These are phyloP conservation scores for Chrysoporthe austroafricana DNA, from an alignment of 2,329 filamentous ascomycete genomes.

Conservation along the genomic window DNA sequence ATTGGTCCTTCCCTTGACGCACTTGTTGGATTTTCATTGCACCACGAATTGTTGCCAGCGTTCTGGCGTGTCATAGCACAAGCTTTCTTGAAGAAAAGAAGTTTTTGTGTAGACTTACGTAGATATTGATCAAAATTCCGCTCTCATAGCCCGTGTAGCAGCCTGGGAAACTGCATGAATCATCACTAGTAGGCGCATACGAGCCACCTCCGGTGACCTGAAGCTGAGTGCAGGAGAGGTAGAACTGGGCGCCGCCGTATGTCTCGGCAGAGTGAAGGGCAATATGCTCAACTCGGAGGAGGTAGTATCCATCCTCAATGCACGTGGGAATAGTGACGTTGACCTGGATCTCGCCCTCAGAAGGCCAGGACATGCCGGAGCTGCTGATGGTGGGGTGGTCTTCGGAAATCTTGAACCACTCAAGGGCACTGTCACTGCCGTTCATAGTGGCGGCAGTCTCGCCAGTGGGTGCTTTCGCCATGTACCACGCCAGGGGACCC, in stretches of 20 bases:
- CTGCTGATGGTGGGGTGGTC: slow-evolving; percentile 29
- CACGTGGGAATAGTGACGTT: slow-evolving; percentile 40
- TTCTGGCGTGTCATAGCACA: too few species aligned
- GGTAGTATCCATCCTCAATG: slow-evolving; percentile 43
- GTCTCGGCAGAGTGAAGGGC: slow-evolving; percentile 49
- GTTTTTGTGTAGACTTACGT: too few species aligned
- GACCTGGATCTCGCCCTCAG: slow-evolving; percentile 36
- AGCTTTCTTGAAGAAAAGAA: too few species aligned
- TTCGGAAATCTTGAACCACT: slow-evolving; percentile 56
- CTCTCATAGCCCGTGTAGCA: slow-evolving; percentile 2
- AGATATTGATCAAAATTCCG: too few species aligned
- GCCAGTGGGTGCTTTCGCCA: slow-evolving; percentile 45
- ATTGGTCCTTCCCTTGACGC: too few species aligned
- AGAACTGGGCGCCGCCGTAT: slow-evolving; percentile 41
- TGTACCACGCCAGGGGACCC: slow-evolving; percentile 53
- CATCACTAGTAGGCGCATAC: slow-evolving; percentile 31
- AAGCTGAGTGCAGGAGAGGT: slow-evolving; percentile 45
- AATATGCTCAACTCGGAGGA: slow-evolving; percentile 54
- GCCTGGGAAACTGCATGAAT: neutral
- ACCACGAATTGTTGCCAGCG: too few species aligned
- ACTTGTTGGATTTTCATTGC: too few species aligned
- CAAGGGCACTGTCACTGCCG: slow-evolving; percentile 36
- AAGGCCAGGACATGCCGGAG: slow-evolving; percentile 40
- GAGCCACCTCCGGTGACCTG: slow-evolving; percentile 36
- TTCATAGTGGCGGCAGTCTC: slow-evolving; percentile 41